Evolutionary conservation across 768 basidiomycete genomes (phyloP).

Genomic region (Trametes maxima): DNA sequence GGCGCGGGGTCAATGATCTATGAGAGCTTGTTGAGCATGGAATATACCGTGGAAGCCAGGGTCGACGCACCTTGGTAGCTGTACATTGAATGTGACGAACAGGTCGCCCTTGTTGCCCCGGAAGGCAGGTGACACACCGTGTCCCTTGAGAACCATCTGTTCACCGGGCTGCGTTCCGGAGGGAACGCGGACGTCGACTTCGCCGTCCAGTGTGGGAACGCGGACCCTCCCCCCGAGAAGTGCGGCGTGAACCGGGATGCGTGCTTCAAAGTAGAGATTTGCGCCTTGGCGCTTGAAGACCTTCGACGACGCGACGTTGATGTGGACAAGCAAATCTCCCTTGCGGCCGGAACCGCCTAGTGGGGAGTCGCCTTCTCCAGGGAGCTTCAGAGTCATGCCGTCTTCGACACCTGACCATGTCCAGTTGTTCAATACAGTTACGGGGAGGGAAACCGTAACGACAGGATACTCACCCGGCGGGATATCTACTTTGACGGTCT

Average conservation of each 20-base stretch:
- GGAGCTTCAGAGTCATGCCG: constrained; percentile 86
- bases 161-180: constrained; percentile 95
- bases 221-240: constrained; percentile 91
- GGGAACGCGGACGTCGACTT: constrained; percentile 92
- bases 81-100: constrained; percentile 84
- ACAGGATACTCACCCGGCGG: constrained; percentile 67
- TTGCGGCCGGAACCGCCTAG: constrained; percentile 72
- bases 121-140: constrained; percentile 73
- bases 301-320: constrained; percentile 82
- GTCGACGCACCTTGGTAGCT: constrained; percentile 81
- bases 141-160: constrained; percentile 91
- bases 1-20: constrained; percentile 81
- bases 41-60: background rate
- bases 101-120: constrained; percentile 74
- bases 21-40: constrained; percentile 8
- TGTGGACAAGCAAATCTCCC: constrained; percentile 87
- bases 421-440: constrained; percentile 8
- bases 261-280: constrained; percentile 87
- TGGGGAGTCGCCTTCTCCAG: constrained; percentile 83
- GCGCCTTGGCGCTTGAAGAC: constrained; percentile 88
- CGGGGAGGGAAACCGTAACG: background rate
- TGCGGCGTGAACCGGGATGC: constrained; percentile 89
- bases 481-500: constrained; percentile 78
- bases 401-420: constrained; percentile 79
- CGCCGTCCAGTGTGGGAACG: constrained; percentile 93